Conservation (phyloP, 2,329 filamentous ascomycete species). For the Podosphaera fusca region DNA sequence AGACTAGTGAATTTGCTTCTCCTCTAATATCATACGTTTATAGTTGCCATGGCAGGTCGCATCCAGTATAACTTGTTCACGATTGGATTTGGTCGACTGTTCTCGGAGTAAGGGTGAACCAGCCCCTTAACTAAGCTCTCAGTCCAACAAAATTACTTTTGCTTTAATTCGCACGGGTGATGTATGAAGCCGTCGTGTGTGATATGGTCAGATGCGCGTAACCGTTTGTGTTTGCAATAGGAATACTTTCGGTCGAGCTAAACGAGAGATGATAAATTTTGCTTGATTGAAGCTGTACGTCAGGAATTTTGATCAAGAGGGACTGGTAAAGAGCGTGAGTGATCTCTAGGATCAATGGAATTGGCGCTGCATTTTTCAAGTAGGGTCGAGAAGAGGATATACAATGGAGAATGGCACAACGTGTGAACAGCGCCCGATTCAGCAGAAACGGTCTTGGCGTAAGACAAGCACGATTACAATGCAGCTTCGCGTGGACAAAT, state of each 20-base stretch:
- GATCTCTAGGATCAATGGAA: background rate
- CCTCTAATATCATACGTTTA: conserved; percentile 5
- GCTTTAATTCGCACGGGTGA: background rate
- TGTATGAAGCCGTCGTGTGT: background rate
- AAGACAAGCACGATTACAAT: background rate
- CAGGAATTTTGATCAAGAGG: too few relatives aligned
- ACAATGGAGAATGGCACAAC: background rate
- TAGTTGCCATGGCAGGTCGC: conserved; percentile 11
- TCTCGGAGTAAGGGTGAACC: background rate
- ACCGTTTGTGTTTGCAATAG: background rate
- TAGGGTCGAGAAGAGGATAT: background rate
- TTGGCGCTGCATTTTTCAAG: background rate
- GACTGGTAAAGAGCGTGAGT: background rate
- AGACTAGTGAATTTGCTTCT: conserved; percentile 28
- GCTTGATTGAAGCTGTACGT: background rate
- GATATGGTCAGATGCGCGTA: background rate
- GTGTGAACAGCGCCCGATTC: background rate
- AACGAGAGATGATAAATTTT: background rate
- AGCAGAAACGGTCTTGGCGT: background rate
- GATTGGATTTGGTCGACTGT: background rate
- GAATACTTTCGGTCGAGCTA: background rate
- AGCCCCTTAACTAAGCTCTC: background rate
- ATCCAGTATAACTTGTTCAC: background rate
- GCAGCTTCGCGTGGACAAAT: too few relatives aligned
- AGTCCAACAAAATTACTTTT: background rate